Evolutionary conservation across 2,329 filamentous ascomycete genomes (phyloP), one percentile per base, ranked within the genome.

Genomic region (Penicillium sp.): DNA sequence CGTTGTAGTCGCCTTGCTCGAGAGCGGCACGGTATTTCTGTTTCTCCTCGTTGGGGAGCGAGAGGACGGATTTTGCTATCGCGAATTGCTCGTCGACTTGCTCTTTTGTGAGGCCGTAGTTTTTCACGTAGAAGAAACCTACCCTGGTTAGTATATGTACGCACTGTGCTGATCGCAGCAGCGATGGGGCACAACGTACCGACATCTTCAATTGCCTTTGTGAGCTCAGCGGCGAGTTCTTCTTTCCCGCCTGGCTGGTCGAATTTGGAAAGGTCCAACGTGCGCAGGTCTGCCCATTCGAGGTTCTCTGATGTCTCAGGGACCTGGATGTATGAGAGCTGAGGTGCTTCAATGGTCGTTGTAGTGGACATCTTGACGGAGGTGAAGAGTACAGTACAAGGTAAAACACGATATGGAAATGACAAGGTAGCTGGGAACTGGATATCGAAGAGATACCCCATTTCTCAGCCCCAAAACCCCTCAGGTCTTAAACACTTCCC

Each of bases 101-200:
- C 38, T 85, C 83, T 69, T 88, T 84, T 0, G 75, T 77, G 2
- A 89, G 76, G 23, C 85, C 85, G 63, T 84, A 87, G 73, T 88
- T 86, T 65, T 81, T 83, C 35, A 88, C 82, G 66, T 88, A 88
- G 76, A 88, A 89, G 77, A 88, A 86, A 0, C 85, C 84, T 21
- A 21, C 21, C 21, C 21, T 21, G 21, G 21, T 21, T 21, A 21
- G 21, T 21, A 21, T 21, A 21, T 21, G 21, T 21, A 21, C 21
- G 21, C 21, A 21, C 21, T 21, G 21, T 21, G 21, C 21, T 21
- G 2, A 21, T 21, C 21, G 2, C 21, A 21, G 21, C 1, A 21
- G 21, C 2, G 21, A 21, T 21, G 21, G 21, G 21, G 2, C 21
- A 21, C 45, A 44, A 26, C 35, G 41, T 61, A 72, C 71, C 71